Conservation (phyloP, 2,329 filamentous ascomycete species). For the Fusarium temperatum region DNA sequence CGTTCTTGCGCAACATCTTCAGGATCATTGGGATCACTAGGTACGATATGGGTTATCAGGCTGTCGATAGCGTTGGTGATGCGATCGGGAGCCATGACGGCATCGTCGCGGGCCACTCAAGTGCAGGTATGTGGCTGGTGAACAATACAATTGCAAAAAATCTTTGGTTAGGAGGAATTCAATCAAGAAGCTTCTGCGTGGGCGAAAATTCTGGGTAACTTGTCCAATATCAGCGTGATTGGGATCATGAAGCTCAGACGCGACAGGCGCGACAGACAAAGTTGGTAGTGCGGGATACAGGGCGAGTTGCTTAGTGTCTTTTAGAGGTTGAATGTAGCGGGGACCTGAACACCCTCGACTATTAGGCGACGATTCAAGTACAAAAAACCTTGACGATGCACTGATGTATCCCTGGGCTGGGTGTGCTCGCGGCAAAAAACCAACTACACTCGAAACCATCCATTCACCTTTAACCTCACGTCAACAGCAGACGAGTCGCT, state of each 20-base stretch:
- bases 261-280: constrained; percentile 44
- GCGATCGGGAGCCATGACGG: constrained; percentile 69
- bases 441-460: constrained; percentile 47
- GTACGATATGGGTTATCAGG: constrained; percentile 79
- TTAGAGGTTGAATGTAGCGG: constrained; percentile 30
- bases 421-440: constrained; percentile 48
- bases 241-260: constrained; percentile 22
- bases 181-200: neutral
- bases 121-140: neutral
- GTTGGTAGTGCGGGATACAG: constrained; percentile 23
- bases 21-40: constrained; percentile 70
- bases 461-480: constrained; percentile 40
- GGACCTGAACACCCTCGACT: constrained; percentile 1
- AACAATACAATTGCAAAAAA: neutral
- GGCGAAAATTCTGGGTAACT: neutral
- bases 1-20: constrained; percentile 74
- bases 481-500: constrained; percentile 40
- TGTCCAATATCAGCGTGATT: constrained; percentile 11
- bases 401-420: constrained; percentile 28
- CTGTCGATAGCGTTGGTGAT: constrained; percentile 82
- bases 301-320: constrained; percentile 24
- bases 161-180: neutral
- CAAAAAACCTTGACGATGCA: constrained; percentile 36
- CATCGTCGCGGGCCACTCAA: constrained; percentile 52
- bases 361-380: constrained; percentile 24